These are phyloP conservation scores for Vitis hybrid DNA, from an alignment of 177 flowering plant genomes.

Conservation along the genomic window DNA sequence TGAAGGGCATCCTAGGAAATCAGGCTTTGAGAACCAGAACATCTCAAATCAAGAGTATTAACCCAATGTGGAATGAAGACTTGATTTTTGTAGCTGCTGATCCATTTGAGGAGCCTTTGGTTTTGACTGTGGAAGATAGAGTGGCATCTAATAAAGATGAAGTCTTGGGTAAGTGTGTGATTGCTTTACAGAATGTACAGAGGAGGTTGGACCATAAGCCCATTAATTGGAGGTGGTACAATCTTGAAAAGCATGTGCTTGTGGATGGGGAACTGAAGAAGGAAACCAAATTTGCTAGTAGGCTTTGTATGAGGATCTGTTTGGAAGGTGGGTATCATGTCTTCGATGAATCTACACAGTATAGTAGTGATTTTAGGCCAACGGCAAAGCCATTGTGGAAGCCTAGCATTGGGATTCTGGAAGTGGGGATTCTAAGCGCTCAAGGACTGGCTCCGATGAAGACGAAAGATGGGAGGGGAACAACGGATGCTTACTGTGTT, in stretches of 20 bases:
- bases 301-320: constrained; percentile 45
- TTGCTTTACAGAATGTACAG: constrained; percentile 41
- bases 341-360: constrained; percentile 51
- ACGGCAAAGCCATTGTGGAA: constrained; percentile 47
- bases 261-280: constrained; percentile 43
- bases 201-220: constrained; percentile 50
- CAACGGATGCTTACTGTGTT: constrained; percentile 51
- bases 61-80: constrained; percentile 56
- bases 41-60: constrained; percentile 30
- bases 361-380: constrained; percentile 52
- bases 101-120: constrained; percentile 47
- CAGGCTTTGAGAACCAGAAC: constrained; percentile 35
- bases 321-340: constrained; percentile 62
- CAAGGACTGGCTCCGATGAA: constrained; percentile 48
- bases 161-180: constrained; percentile 36
- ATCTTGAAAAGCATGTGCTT: constrained; percentile 41
- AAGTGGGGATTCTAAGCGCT: constrained; percentile 44
- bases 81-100: constrained; percentile 45
- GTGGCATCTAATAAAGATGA: constrained; percentile 43
- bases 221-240: constrained; percentile 40
- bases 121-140: constrained; percentile 39
- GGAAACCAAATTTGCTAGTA: constrained; percentile 42
- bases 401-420: constrained; percentile 44
- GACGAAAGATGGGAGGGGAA: constrained; percentile 39
- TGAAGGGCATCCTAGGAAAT: constrained; percentile 35